A percentile compares a stretch with the other conserved stretches of the same genome.
Conservation (phyloP, 202 grass and related monocot species). For the Schoenoplectus triqueter region DNA sequence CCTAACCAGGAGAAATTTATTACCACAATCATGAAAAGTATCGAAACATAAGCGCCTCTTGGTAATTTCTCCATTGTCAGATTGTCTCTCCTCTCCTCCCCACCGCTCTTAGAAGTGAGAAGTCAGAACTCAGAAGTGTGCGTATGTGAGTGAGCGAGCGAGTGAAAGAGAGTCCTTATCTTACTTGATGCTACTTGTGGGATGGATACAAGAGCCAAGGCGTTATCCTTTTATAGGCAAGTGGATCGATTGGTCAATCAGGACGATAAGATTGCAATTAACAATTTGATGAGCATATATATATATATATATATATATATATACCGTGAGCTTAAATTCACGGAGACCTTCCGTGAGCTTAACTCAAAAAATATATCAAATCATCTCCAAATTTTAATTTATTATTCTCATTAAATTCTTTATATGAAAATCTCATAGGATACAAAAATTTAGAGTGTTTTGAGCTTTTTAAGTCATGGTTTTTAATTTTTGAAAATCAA, state of each 20-base stretch:
- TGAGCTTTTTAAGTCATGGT: too few species aligned
- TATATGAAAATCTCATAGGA: too few species aligned
- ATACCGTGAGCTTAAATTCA: too few species aligned
- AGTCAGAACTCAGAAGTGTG: neutral
- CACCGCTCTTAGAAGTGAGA: too few species aligned
- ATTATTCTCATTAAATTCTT: too few species aligned
- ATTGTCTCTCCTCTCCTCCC: neutral
- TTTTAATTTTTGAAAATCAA: too few species aligned
- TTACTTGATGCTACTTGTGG: neutral
- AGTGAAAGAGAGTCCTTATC: neutral
- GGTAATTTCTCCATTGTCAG: constrained; percentile 26
- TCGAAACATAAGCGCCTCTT: neutral
- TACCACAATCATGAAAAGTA: neutral
- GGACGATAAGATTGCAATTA: neutral
- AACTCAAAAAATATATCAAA: too few species aligned
- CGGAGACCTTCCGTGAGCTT: too few species aligned
- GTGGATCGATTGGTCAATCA: neutral
- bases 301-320: too few species aligned
- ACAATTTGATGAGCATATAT: too few species aligned
- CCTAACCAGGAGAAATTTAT: neutral
- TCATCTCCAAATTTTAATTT: too few species aligned
- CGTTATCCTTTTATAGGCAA: neutral
- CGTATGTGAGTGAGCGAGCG: neutral
- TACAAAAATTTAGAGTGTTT: too few species aligned
- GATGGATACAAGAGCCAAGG: neutral